These are phyloP conservation scores for Lepraria neglecta DNA, from an alignment of 495 filamentous ascomycete genomes.

Conservation along the genomic window DNA sequence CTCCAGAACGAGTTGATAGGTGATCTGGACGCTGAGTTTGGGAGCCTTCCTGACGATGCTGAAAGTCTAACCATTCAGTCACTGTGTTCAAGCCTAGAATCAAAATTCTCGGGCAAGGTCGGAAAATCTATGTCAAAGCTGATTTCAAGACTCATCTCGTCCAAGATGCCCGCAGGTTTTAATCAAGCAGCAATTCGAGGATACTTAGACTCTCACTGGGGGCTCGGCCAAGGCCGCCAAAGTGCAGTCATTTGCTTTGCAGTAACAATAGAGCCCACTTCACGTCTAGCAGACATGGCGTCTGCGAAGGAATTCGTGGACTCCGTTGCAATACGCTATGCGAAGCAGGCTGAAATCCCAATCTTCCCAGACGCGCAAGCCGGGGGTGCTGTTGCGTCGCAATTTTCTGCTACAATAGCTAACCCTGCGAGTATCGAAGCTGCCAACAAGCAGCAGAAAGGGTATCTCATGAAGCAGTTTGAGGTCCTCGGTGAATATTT, in stretches of 20 bases:
- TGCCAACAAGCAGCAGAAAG: background rate
- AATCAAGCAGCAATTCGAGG: background rate
- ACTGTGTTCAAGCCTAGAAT: background rate
- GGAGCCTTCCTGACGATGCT: background rate
- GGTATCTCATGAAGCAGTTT: background rate
- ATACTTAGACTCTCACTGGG: background rate
- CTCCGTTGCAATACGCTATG: background rate
- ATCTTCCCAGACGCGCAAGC: background rate
- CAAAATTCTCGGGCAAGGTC: background rate
- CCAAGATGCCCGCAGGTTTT: constrained; percentile 10
- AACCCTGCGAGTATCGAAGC: background rate
- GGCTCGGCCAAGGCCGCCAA: background rate
- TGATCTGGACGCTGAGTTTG: constrained; percentile 24
- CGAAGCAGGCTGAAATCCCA: background rate
- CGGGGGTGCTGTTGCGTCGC: background rate
- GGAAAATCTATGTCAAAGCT: background rate
- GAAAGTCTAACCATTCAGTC: background rate
- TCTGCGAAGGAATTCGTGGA: constrained; percentile 1
- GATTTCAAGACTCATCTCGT: background rate
- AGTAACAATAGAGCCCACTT: background rate
- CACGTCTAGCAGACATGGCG: background rate
- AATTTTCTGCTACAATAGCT: background rate
- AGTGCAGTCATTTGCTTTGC: background rate
- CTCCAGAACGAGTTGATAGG: constrained; percentile 27
- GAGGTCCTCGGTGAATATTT: background rate